A percentile compares a stretch with the other conserved stretches of the same genome.
Evolutionary conservation across 805 yeast genomes (phyloP).

Genomic region (Sugiyamaella smithiae): DNA sequence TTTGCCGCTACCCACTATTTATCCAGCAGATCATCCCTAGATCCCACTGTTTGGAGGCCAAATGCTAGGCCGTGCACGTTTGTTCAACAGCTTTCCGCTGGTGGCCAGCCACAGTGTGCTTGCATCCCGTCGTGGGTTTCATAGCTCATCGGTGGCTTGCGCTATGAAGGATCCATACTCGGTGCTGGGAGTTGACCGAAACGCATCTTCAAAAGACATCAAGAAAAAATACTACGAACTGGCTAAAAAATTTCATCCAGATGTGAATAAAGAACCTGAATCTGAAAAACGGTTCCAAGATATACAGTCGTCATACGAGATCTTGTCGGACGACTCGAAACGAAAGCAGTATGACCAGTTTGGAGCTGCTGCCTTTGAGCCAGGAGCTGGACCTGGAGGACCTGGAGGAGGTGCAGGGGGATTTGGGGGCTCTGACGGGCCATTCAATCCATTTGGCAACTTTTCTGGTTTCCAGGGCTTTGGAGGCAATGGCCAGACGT

Average conservation of each 20-base stretch:
- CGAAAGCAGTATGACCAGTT: conserved; percentile 86
- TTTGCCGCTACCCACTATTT: background rate
- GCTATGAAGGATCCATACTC: conserved; percentile 70
- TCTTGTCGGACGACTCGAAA: conserved; percentile 79
- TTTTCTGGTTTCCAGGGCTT: conserved; percentile 37
- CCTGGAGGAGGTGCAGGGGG: conserved; percentile 48
- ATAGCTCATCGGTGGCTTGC: conserved; percentile 9
- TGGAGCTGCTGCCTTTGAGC: conserved; percentile 82
- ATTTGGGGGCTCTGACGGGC: conserved; percentile 46
- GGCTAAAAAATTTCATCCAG: conserved; percentile 95
- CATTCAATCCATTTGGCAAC: conserved; percentile 38
- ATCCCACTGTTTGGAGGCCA: background rate
- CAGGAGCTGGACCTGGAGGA: conserved; percentile 49
- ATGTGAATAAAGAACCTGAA: conserved; percentile 84
- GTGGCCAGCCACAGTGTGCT: background rate
- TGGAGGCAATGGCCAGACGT: conserved; percentile 36
- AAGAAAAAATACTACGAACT: conserved; percentile 91
- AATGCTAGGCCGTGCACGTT: conserved; percentile 1
- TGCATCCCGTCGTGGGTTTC: conserved; percentile 9
- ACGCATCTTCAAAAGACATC: conserved; percentile 77
- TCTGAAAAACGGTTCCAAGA: conserved; percentile 90
- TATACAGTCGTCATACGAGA: conserved; percentile 91
- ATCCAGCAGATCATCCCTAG: background rate
- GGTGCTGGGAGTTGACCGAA: conserved; percentile 69
- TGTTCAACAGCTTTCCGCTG: background rate